Evolutionary conservation across 805 yeast genomes (phyloP).

Genomic region (Lipomyces sp.): DNA sequence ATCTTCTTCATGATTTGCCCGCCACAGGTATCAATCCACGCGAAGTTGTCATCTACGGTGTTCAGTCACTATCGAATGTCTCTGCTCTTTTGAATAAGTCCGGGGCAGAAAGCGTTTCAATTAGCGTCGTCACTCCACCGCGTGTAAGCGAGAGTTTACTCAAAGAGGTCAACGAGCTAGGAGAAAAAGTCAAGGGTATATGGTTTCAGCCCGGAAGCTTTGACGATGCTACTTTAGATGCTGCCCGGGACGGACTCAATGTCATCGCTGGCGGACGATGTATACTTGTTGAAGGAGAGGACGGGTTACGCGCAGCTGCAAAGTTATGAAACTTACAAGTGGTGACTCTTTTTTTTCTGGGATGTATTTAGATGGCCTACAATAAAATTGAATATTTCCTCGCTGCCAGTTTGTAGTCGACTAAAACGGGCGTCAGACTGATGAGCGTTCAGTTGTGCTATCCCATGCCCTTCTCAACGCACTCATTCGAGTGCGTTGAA

Average conservation of each 20-base stretch:
- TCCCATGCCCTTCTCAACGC: too few relatives aligned
- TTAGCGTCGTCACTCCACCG: constrained; percentile 81
- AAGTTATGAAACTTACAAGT: constrained; percentile 20
- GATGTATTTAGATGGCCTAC: neutral
- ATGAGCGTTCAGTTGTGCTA: too few relatives aligned
- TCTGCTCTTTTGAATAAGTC: constrained; percentile 33
- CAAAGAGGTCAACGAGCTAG: constrained; percentile 46
- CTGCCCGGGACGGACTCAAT: constrained; percentile 45
- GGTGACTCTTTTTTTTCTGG: too few relatives aligned
- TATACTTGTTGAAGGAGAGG: constrained; percentile 70
- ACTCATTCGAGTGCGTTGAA: too few relatives aligned
- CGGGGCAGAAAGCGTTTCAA: constrained; percentile 52
- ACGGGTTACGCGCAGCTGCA: constrained; percentile 26
- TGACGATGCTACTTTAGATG: constrained; percentile 54
- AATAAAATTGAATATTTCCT: neutral
- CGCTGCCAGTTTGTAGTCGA: neutral
- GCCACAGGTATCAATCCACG: constrained; percentile 71
- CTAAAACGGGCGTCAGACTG: neutral
- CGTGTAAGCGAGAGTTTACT: constrained; percentile 55
- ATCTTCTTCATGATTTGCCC: constrained; percentile 57
- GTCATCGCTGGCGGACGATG: constrained; percentile 64
- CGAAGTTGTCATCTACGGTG: constrained; percentile 54
- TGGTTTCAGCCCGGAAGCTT: constrained; percentile 90
- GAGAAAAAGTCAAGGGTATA: constrained; percentile 54
- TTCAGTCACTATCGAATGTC: constrained; percentile 45